Base-by-base conservation (phyloP, 2,329 filamentous ascomycete genomes). In the Chalara sp. region DNA sequence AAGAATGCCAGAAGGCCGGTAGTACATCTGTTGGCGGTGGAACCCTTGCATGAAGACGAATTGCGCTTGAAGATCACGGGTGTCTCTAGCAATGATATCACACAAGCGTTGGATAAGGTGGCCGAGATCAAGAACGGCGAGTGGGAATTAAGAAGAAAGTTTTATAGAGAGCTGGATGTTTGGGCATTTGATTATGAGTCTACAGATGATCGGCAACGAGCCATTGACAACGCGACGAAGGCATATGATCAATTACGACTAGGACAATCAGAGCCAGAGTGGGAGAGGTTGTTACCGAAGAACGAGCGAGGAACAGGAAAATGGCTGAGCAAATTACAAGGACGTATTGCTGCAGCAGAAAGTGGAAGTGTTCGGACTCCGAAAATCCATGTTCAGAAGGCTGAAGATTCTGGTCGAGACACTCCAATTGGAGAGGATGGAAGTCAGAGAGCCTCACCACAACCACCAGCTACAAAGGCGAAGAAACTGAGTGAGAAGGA, bases 131-230 rank as follows among this genome's bases (percentile, higher is more conserved):
- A 76, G 51, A 68, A 68, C 5, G 72, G 77, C 53, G 80, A 73
- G 56, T 85, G 77, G 73, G 66, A 70, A 33, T 66, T 84, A 58
- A 74, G 76, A 54, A 80, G 78, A 66, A 67, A 71, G 29, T 79
- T 74, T 55, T 85, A 76, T 75, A 83, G 76, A 64, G 81, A 85
- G 56, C 71, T 85, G 11, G 80, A 85, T 57, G 78, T 83, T 28
- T 85, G 78, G 74, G 76, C 73, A 51, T 83, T 82, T 63, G 68
- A 76, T 31, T 85, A 84, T 60, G 69, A 71, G 43, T 70, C 65
- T 37, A 66, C 73, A 13, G 73, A 76, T 32, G 74, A 81, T 53
- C 76, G 81, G 32, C 72, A 88, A 63, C 68, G 74, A 59, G 75
- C 79, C 55, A 76, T 84, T 62, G 72, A 86, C 66, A 76, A 82